Percentiles rank a stretch among this genome's conserved stretches.
Evolutionary conservation across 108 stramenopile genomes (phyloP).

Genomic region (Cylindrotheca fusiformis): DNA sequence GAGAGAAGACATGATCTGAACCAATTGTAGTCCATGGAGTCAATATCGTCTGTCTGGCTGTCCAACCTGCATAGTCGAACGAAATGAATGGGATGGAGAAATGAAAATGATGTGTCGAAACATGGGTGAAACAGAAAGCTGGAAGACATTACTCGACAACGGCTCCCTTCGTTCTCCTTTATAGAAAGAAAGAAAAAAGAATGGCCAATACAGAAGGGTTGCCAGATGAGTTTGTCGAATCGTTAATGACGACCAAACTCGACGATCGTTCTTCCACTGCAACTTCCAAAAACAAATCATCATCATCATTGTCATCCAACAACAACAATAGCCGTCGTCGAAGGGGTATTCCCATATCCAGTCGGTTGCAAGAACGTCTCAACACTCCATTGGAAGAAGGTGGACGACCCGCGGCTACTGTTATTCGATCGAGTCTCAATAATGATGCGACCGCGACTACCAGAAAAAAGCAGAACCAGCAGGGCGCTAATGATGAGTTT

Average conservation of each 20-base stretch:
- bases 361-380: constrained; percentile 40
- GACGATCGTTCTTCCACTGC: neutral
- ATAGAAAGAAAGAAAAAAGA: no score
- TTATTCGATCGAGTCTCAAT: constrained; percentile 47
- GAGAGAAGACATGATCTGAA: no score
- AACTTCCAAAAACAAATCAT: neutral
- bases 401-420: constrained; percentile 59
- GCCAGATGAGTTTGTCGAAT: constrained; percentile 62
- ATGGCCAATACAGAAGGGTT: constrained; percentile 83
- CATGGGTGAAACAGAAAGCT: no score
- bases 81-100: no score
- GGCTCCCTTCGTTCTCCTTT: no score
- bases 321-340: neutral
- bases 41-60: no score
- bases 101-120: no score
- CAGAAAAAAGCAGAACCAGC: constrained; percentile 2
- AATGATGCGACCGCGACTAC: neutral
- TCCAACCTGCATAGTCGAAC: no score
- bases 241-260: constrained; percentile 34
- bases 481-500: neutral
- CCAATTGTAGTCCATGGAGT: no score
- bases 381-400: constrained; percentile 62
- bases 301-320: neutral
- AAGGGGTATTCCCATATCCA: neutral
- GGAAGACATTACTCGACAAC: no score